phyloP scores from a whole-genome alignment of 768 basidiomycete species.

The Boletus barrowsii region DNA sequence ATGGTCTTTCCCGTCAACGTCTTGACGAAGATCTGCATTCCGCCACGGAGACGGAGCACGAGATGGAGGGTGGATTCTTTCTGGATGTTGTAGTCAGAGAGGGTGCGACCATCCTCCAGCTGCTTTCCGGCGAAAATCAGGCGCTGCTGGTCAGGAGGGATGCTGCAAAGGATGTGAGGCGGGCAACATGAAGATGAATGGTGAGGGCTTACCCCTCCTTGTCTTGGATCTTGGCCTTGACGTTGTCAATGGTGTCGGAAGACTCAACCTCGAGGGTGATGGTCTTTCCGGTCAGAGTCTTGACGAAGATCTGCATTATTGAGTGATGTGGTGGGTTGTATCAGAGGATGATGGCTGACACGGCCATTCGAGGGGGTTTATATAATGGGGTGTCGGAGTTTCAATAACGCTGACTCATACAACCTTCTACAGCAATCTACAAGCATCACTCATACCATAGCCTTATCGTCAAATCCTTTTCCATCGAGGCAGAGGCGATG shows the following conservation, averaged over 20 bases:
- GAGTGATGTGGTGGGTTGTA: constrained; percentile 6
- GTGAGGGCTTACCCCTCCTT: constrained; percentile 49
- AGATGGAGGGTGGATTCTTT: constrained; percentile 91
- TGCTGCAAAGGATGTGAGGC: constrained; percentile 33
- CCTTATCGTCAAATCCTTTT: constrained; percentile 81
- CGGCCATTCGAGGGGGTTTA: neutral
- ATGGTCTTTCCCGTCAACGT: constrained; percentile 88
- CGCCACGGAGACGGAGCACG: constrained; percentile 88
- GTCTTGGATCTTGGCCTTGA: constrained; percentile 57
- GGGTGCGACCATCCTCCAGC: constrained; percentile 89
- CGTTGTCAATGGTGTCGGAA: constrained; percentile 27
- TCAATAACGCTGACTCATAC: constrained; percentile 13
- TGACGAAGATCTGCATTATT: constrained; percentile 69
- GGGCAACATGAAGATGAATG: rapidly evolving
- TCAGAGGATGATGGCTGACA: neutral
- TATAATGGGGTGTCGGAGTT: constrained; percentile 17
- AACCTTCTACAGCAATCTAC: constrained; percentile 8
- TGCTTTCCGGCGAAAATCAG: constrained; percentile 97
- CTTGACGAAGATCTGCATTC: constrained; percentile 85
- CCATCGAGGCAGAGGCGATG: constrained; percentile 87
- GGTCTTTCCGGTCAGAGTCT: constrained; percentile 87
- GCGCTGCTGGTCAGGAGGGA: constrained; percentile 89
- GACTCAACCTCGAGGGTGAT: constrained; percentile 41
- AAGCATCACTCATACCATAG: constrained; percentile 60
- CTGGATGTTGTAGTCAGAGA: constrained; percentile 91